Base-by-base conservation (phyloP, 192 early-diverging fungal genomes). In the Mortierella claussenii region DNA sequence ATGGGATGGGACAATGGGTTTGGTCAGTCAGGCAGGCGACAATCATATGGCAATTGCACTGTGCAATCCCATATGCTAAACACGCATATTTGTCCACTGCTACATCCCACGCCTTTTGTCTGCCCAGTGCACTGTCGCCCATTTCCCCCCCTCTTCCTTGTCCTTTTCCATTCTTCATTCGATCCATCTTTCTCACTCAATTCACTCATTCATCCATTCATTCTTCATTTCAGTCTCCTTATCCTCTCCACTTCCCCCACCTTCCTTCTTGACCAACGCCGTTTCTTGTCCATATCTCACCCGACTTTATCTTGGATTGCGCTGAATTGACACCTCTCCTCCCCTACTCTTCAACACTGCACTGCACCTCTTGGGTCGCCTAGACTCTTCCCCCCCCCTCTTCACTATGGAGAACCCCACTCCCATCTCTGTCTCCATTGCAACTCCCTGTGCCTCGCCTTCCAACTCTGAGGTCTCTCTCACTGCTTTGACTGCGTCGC, bases 371-470 rank as follows among this genome's bases (percentile, higher is more conserved):
- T n/a, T n/a, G n/a, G n/a, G n/a, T n/a, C n/a, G n/a, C n/a, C n/a
- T 11, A 23, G 32, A 50, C 48, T 21, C 24, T 28, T 21, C 60
- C 36, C 3, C 17, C 17, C 11, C 30, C 13, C 4, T 18, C 27
- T 27, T 33, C 57, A 44, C 28, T 17, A 60, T 42, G 30, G 40
- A 59, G 21, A 45, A 66, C n/a, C n/a, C n/a, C 34, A 42, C 34
- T 8, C 53, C 64, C 40, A 58, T 58, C 34, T 58, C 65, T 3
- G 48, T 68, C 47, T 57, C 55, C n/a, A 47, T n/a, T n/a, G n/a
- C n/a, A n/a, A n/a, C n/a, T n/a, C n/a, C n/a, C n/a, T n/a, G n/a
- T n/a, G n/a, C 37, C 20, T 31, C 62, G 1, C 18, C 62, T 23
- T 55, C 42, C 13, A 21, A 26, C 36, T 57, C 65, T 43, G 64